Base-by-base conservation (phyloP, 495 filamentous ascomycete species). In the Bryoglossum gracile region DNA sequence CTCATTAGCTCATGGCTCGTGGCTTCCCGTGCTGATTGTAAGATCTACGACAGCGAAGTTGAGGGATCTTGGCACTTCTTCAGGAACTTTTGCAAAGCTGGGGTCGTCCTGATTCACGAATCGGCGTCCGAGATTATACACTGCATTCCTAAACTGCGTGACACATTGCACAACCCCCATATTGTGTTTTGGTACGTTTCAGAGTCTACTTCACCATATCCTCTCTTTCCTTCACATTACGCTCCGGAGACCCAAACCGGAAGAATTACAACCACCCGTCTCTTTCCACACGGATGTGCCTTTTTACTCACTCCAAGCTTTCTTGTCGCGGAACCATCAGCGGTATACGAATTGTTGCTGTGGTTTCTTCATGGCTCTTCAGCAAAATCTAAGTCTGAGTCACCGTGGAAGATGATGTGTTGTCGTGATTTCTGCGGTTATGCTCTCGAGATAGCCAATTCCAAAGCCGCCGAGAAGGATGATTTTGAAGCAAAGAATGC, bases 271-370 rank as follows among this genome's bases (percentile, higher is more conserved):
- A 3, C 49, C 2, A 68, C 61, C 1, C 71, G 75, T 1, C 56
- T 87, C 3, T 83, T 87, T 41, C 75, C 77, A 5, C 58, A 65
- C 21, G 80, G 82, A 4, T 62, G 65, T 4, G 77, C 70, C 0
- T 73, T 83, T 18, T 60, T 87, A 0, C 55, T 89, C 4, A 83
- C 83, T 0, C 80, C 84, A 28, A 82, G 81, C 46, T 73, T 83
- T 35, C 63, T 79, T 32, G 52, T 78, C 46, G 65, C 66, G 0
- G 72, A 81, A 18, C 73, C 77, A 0, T 56, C 66, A 2, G 70
- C 63, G 33, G 66, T 78, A 3, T 58, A 67, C 9, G 60, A 72
- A 3, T 66, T 84, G n/a, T 51, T 87, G 3, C 58, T 63, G 1
- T 86, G 80, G 80, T 84, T 84, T 43, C 13, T 49, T 33, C 37